These are phyloP conservation scores for Tanozyma kutaoensis DNA, from an alignment of 805 yeast species.

Conservation along the genomic window DNA sequence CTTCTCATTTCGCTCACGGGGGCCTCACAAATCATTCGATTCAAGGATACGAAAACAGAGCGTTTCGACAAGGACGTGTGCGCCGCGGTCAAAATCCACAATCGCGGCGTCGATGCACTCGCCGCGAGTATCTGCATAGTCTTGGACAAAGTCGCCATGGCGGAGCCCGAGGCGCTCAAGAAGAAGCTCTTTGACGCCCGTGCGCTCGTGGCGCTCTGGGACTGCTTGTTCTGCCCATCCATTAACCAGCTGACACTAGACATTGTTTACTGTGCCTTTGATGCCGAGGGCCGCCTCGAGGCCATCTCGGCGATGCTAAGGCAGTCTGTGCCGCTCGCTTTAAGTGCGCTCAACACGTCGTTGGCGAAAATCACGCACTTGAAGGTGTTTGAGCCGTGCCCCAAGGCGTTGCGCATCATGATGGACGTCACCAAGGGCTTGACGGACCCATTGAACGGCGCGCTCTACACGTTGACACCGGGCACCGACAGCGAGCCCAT, in stretches of 20 bases:
- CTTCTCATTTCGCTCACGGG: constrained; percentile 8
- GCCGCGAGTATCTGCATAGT: constrained; percentile 9
- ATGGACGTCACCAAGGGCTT: constrained; percentile 60
- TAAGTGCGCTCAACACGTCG: constrained; percentile 35
- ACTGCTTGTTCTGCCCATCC: constrained; percentile 56
- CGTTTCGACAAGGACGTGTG: constrained; percentile 7
- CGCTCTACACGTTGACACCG: constrained; percentile 12
- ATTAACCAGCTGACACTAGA: constrained; percentile 61
- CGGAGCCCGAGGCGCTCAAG: constrained; percentile 13
- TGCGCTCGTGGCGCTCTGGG: constrained; percentile 56
- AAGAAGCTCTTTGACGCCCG: constrained; percentile 11
- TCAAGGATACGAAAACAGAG: constrained; percentile 11
- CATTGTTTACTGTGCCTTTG: constrained; percentile 62
- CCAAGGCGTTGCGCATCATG: constrained; percentile 57
- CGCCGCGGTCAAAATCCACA: constrained; percentile 17
- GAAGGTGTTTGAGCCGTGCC: constrained; percentile 56
- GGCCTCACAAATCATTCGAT: constrained; percentile 8
- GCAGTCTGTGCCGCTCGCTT: constrained; percentile 27
- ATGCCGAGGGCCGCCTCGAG: constrained; percentile 62
- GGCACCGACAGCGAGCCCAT: constrained; percentile 8
- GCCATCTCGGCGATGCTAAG: constrained; percentile 47
- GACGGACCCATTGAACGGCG: constrained; percentile 54
- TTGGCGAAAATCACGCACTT: constrained; percentile 31
- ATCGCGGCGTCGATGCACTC: constrained; percentile 12
- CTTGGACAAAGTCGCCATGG: constrained; percentile 19